phyloP scores from a whole-genome alignment of 1,284 basidiomycete species.

The Austroboletus novae-zelandiae region DNA sequence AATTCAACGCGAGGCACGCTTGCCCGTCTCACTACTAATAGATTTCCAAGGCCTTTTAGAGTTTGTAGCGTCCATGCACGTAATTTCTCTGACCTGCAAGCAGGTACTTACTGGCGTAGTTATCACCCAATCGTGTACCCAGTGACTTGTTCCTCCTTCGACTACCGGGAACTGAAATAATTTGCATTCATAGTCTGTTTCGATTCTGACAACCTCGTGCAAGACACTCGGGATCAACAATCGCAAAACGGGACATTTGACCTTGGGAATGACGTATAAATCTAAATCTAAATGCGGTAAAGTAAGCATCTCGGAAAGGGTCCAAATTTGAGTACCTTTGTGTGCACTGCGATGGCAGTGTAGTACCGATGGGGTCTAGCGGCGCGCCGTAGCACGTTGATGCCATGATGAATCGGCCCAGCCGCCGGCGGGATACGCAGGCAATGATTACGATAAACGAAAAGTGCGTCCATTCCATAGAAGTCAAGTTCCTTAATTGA shows the following conservation, averaged over 20 bases:
- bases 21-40: neutral
- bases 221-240: neutral
- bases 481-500: neutral
- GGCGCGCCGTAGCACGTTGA: conserved; percentile 1
- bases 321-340: neutral
- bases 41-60: conserved; percentile 1
- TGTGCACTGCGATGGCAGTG: neutral
- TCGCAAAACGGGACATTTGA: neutral
- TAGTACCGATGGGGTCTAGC: conserved; percentile 1
- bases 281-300: neutral
- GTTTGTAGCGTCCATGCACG: conserved; percentile 7
- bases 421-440: neutral
- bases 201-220: neutral
- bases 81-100: conserved; percentile 6
- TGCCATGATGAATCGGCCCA: neutral
- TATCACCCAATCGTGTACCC: too few relatives aligned
- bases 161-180: neutral
- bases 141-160: too few relatives aligned
- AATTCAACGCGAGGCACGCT: neutral
- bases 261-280: neutral
- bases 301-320: neutral
- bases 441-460: conserved; percentile 4
- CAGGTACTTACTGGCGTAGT: too few relatives aligned
- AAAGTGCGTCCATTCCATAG: conserved; percentile 1
- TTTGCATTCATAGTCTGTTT: neutral